Base-by-base conservation (phyloP, 345 rosid species). In the Eucalyptus marginata region DNA sequence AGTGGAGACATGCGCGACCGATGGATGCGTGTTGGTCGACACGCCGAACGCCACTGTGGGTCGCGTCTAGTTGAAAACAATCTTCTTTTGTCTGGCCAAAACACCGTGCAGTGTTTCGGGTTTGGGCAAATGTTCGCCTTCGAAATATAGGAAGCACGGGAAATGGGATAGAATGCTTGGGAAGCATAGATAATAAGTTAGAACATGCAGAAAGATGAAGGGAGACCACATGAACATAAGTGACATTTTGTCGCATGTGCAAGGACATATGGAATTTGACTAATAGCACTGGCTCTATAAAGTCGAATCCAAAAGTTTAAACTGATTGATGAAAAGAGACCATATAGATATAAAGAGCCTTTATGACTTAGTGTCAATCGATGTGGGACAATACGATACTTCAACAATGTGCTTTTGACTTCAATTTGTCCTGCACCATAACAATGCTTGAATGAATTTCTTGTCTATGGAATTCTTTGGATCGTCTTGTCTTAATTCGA, bases 261-360 rank as follows among this genome's bases (percentile, higher is more conserved):
- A 52, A 52, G 58, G 58, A 52, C 13, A 24, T 24, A 56, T 56
- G 62, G 13, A 56, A 56, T 56, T 56, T 56, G 62, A 56, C 62
- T 56, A 24, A 10, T 4, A 56, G 13, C 1, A 4, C 2, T 56
- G 1, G 0, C 3, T 56, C 6, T 11, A 2, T 6, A 56, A 56
- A 56, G 29, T 24, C 29, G 5, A 56, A 56, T 25, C 29, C 62
- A 56, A 24, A 56, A 24, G 11, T 56, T 56, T 56, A 24, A 56
- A 0, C 3, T 24, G 3, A 56, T 4, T 0, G 29, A 4, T 24
- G 2, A 3, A 56, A 56, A 4, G 29, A 56, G 5, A 56, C 1
- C 13, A 56, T 22, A 24, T 56, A 4, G 13, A 56, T 56, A 24
- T 56, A 56, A 56, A 56, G 13, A 10, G 1, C 12, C 10, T 24